These are phyloP conservation scores for Ophiostoma ips DNA, from an alignment of 2,329 filamentous ascomycete species.

Conservation along the genomic window DNA sequence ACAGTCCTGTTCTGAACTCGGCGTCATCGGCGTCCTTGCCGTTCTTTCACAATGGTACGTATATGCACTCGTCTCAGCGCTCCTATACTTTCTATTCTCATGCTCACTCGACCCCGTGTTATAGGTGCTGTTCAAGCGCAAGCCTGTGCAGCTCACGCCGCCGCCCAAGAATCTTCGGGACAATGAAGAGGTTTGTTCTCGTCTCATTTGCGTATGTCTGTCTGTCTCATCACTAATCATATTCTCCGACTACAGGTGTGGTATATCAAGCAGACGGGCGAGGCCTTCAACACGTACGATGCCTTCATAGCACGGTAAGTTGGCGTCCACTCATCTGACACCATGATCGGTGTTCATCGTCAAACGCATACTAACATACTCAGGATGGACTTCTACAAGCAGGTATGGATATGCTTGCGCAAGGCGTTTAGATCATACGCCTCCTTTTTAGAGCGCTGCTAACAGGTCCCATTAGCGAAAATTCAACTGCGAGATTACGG, in stretches of 20 bases:
- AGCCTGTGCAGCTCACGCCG: constrained; percentile 74
- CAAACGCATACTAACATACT: constrained; percentile 19
- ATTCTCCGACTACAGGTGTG: constrained; percentile 53
- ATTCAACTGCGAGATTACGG: constrained; percentile 93
- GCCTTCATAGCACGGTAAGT: constrained; percentile 69
- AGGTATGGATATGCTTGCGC: constrained; percentile 40
- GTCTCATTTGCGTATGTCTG: background rate
- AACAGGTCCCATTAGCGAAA: constrained; percentile 3
- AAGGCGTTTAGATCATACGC: background rate
- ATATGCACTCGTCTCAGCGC: background rate
- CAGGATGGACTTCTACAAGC: constrained; percentile 87
- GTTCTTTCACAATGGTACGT: background rate
- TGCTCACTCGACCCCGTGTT: background rate
- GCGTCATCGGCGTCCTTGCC: background rate
- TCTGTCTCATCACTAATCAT: constrained; percentile 9
- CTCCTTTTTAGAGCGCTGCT: constrained; percentile 2
- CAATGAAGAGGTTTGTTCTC: constrained; percentile 56
- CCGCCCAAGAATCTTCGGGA: constrained; percentile 54
- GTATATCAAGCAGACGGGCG: constrained; percentile 79
- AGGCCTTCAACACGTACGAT: constrained; percentile 82
- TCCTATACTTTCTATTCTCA: background rate
- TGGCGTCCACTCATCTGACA: background rate
- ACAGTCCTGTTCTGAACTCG: background rate
- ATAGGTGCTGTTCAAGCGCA: constrained; percentile 91
- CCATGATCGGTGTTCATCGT: background rate